Evolutionary conservation across 2,329 filamentous ascomycete genomes (phyloP), one percentile per base, ranked within the genome.

Genomic region (Phaeosphaeria sp.): DNA sequence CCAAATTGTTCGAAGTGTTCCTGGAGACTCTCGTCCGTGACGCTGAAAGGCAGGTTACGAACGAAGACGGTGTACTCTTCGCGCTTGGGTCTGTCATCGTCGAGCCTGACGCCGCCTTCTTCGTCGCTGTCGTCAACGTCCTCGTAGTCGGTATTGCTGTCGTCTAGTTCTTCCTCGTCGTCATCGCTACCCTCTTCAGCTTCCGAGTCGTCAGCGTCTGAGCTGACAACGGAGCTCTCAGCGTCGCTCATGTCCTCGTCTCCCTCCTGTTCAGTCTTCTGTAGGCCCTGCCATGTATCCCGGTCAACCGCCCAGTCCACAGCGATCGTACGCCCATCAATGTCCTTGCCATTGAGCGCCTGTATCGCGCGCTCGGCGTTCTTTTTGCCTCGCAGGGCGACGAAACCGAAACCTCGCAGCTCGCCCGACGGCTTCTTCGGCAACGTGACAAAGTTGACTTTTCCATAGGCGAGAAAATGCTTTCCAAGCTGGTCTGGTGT

Each of bases 271-370:
- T 75, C 72, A 5, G 71, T 60, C 51, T 82, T 80, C 62, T 88
- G 82, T 30, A 74, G 62, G 60, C 87, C 84, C 61, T 93, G 86
- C 92, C 92, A 99, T 6, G 89, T 88, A 43, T 89, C 85, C 80
- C 96, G 97, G 59, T 97, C 92, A 3, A 98, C 93, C 30, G 96
- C 94, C 92, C 92, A 99, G 79, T 99, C 95, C 6, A 99, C 95
- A 25, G 94, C 95, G 59, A 99, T 78, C 9, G 89, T 90, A 69
- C 95, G 86, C 1, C 93, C 95, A 74, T 97, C 93, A 20, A 99
- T 84, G 60, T 90, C 87, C 75, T 92, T 97, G 57, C 94, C 95
- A 77, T 98, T 99, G 66, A 98, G 82, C 21, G 84, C 87, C 58
- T 90, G 87, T 56, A 99, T 83, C 1, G 95, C 95, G 75, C 89